A percentile compares a stretch with the other conserved stretches of the same genome.
Conservation (phyloP, 306 rosid genomes). For the Sechiopsis laciniata region DNA sequence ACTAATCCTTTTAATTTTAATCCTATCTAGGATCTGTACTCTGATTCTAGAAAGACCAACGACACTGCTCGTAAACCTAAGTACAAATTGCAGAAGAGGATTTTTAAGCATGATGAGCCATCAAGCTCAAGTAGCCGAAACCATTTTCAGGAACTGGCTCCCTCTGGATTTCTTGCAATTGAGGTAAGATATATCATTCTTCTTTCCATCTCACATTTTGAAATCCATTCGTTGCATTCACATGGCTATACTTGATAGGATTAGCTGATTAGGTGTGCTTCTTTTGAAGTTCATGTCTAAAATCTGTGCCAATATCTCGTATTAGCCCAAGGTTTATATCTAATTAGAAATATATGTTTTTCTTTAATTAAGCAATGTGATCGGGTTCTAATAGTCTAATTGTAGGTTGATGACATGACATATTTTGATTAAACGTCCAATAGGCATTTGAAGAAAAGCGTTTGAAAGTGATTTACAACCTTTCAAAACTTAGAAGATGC, state of each 20-base stretch:
- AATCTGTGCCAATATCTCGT: background rate
- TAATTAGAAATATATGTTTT: background rate
- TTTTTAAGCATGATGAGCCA: slow-evolving; percentile 23
- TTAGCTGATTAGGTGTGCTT: background rate
- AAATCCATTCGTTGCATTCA: slow-evolving; percentile 12
- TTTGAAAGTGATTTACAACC: too few relatives aligned
- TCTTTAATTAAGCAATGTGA: background rate
- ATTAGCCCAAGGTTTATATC: background rate
- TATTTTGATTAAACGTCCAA: slow-evolving; percentile 4
- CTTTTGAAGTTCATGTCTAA: background rate
- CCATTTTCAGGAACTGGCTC: slow-evolving; percentile 27
- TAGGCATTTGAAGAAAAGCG: too few relatives aligned
- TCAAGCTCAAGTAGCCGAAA: slow-evolving; percentile 23
- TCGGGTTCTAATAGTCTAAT: background rate
- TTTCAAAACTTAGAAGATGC: too few relatives aligned
- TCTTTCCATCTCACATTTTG: slow-evolving; percentile 12
- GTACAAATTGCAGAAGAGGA: slow-evolving; percentile 15
- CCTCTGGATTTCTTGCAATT: slow-evolving; percentile 14
- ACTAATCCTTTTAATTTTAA: background rate
- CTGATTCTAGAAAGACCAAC: slow-evolving; percentile 16
- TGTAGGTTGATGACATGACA: background rate
- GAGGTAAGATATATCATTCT: slow-evolving; percentile 23
- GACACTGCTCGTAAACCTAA: slow-evolving; percentile 23
- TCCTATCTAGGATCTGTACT: slow-evolving; percentile 27
- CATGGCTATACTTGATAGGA: background rate